Evolutionary conservation across 148 eudicot genomes (phyloP), one percentile per base, ranked within the genome.

Genomic region (Persicaria tinctoria): DNA sequence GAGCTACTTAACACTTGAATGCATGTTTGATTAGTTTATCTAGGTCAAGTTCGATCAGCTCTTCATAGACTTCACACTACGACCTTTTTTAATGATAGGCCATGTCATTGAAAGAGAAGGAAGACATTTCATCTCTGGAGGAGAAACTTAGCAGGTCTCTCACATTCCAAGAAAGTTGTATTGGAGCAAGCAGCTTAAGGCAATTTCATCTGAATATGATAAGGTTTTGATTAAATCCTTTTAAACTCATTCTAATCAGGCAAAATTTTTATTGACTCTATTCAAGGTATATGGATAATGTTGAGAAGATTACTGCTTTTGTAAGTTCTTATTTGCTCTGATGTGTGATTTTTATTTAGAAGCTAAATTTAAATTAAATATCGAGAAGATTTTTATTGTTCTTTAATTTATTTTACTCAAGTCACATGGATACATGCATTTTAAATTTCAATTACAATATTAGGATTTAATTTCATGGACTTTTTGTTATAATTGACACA

Each of bases 151-250:
- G 97, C 55, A 87, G 98, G 80, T 23, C 87, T 54, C 87, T 95
- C 60, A 90, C 96, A 62, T 78, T 84, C 72, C 84, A 89, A 86
- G 98, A 95, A 85, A 90, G 86, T 80, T 84, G 97, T 71, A 90
- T 95, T 75, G 98, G 98, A 77, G 89, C 90, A 62, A 95, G 97
- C 90, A 95, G 93, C 85, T 90, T 95, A 75, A 86, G 91, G 84
- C 75, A 80, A 73, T 95, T 95, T 83, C 79, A 27, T 76, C 62
- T 45, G 53, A n/a, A 18, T 27, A 12, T 59, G 20, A 74, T 13
- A 4, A 13, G 20, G 51, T 47, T 17, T 17, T 7, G 50, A 45
- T 16, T 63, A 63, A 32, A 10, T 63, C 13, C 69, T 63, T 23
- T 11, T 38, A 3, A 66, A 66, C 17, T 66, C 70, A 13, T 66